Conservation (phyloP, 768 basidiomycete genomes). For the Tephrocybe sp. region DNA sequence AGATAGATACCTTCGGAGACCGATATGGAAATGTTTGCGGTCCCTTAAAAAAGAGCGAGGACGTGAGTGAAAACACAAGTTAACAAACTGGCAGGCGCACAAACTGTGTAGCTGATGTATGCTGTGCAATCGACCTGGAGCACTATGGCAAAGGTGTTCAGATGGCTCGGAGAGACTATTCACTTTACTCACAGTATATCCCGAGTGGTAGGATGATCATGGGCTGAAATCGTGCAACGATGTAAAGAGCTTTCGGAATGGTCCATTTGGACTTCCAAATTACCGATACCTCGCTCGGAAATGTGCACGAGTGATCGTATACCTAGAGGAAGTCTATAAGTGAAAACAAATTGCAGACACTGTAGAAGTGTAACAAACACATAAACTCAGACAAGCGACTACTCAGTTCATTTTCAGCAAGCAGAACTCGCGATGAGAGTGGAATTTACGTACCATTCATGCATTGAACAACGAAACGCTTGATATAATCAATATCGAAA, state of each 20-base stretch:
- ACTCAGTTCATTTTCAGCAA: not conserved
- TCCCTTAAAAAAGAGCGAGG: not conserved
- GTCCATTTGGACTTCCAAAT: not conserved
- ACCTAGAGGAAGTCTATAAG: not conserved
- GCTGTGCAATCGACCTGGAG: conserved; percentile 1
- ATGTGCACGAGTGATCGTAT: not conserved
- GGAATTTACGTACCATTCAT: not conserved
- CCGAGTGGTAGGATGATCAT: not conserved
- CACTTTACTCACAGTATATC: not conserved
- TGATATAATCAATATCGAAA: not conserved
- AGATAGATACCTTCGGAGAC: not conserved
- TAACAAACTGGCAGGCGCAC: not conserved
- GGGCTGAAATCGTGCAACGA: not conserved
- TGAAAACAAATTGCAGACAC: not conserved
- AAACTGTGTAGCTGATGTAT: conserved; percentile 3
- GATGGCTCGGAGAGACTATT: too few species aligned
- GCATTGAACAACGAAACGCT: not conserved
- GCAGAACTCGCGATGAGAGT: not conserved
- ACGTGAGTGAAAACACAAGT: too few species aligned
- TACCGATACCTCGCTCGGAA: not conserved
- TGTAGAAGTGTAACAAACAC: not conserved
- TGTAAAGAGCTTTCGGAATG: not conserved
- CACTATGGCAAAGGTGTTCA: not conserved
- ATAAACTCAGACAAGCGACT: not conserved
- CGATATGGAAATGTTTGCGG: conserved; percentile 2